Evolutionary conservation across 139 green algal species (phyloP).

Genomic region (Auxenochlorella protothecoides): DNA sequence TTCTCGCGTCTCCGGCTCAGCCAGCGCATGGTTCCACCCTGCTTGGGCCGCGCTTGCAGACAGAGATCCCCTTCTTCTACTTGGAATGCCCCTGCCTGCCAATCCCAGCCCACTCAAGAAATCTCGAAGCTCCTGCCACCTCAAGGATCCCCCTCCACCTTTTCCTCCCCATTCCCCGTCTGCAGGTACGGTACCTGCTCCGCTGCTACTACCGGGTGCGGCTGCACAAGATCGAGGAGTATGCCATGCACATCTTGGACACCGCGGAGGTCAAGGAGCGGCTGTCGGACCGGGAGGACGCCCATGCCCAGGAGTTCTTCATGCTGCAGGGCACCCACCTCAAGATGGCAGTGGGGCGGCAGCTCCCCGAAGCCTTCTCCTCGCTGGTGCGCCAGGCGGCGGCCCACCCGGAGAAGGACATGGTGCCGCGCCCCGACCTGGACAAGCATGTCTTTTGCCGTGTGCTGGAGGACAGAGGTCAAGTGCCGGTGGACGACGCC

Average conservation of each 20-base stretch:
- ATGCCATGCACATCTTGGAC: conserved; percentile 35
- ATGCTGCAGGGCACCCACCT: conserved; percentile 26
- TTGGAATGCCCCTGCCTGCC: too few species aligned
- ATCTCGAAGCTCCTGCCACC: too few species aligned
- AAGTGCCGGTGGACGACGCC: conserved; percentile 31
- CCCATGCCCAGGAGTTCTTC: conserved; percentile 27
- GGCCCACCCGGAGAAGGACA: conserved; percentile 26
- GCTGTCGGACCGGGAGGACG: conserved; percentile 21
- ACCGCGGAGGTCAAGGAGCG: conserved; percentile 8
- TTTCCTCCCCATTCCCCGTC: too few species aligned
- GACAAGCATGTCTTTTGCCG: conserved; percentile 34
- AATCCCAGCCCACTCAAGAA: too few species aligned
- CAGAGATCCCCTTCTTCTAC: too few species aligned
- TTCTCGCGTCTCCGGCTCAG: too few species aligned
- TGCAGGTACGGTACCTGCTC: conserved; percentile 30
- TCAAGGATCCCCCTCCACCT: too few species aligned
- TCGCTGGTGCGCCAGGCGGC: conserved; percentile 28
- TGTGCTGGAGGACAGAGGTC: conserved; percentile 32
- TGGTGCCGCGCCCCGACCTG: conserved; percentile 30
- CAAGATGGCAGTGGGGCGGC: conserved; percentile 18
- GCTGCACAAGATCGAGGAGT: conserved; percentile 34
- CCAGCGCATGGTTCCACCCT: too few species aligned
- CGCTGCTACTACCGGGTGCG: conserved; percentile 29
- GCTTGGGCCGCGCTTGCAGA: too few species aligned
- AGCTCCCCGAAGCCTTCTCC: conserved; percentile 26